Evolutionary conservation across 2,329 filamentous ascomycete species (phyloP).

Genomic region (Stemphylium vesicarium): DNA sequence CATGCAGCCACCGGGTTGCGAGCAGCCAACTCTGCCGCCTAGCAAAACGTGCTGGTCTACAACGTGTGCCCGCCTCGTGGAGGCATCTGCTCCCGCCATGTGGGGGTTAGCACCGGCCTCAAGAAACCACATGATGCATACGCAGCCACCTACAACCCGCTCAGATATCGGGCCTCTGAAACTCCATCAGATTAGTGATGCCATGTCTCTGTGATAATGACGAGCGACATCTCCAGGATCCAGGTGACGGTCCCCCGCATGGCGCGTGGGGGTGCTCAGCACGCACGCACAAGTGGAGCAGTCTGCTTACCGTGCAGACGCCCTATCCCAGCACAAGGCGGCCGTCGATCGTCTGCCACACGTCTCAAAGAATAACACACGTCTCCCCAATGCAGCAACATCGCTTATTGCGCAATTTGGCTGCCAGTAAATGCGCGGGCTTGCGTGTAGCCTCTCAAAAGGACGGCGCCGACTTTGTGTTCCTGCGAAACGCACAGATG

Average conservation of each 20-base stretch:
- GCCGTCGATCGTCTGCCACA: neutral
- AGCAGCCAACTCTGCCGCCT: slow-evolving; percentile 8
- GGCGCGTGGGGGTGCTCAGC: slow-evolving; percentile 3
- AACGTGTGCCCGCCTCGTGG: slow-evolving; percentile 6
- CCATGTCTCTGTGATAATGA: neutral
- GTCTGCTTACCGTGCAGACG: neutral
- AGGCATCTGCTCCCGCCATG: slow-evolving; percentile 1
- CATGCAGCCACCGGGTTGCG: slow-evolving; percentile 14
- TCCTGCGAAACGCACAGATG: neutral
- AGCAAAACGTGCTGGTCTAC: slow-evolving; percentile 14
- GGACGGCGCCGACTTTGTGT: neutral
- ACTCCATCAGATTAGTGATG: slow-evolving; percentile 4
- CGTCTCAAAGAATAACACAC: neutral
- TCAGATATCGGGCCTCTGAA: neutral
- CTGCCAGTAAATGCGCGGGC: neutral
- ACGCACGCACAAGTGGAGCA: neutral
- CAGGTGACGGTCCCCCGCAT: slow-evolving; percentile 3
- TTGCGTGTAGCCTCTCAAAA: neutral
- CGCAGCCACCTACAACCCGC: neutral
- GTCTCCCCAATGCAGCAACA: neutral
- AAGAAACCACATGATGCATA: slow-evolving; percentile 2
- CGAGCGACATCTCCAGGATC: slow-evolving; percentile 4
- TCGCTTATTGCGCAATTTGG: slow-evolving; percentile 3
- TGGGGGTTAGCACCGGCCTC: slow-evolving; percentile 8
- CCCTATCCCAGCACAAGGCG: slow-evolving; percentile 2